These are phyloP conservation scores for Mucor mucedo DNA, from an alignment of 371 early-diverging fungal species.

Conservation along the genomic window DNA sequence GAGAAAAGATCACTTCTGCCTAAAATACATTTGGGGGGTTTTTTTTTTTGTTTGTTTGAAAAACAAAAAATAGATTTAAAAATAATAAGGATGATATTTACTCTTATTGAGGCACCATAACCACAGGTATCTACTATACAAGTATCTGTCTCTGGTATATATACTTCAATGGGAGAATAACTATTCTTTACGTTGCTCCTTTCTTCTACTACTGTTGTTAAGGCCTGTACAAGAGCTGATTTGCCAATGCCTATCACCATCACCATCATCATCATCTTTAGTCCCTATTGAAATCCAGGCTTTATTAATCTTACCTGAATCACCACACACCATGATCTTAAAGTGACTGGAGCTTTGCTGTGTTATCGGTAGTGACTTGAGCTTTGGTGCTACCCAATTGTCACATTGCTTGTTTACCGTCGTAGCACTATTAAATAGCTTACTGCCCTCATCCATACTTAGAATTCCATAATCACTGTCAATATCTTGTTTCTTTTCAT, in stretches of 20 bases:
- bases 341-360: conserved; percentile 32
- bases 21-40: conserved; percentile 32
- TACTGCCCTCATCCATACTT: conserved; percentile 36
- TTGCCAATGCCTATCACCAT: conserved; percentile 53
- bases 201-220: conserved; percentile 33
- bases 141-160: conserved; percentile 32
- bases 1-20: conserved; percentile 39
- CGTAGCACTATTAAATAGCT: not conserved
- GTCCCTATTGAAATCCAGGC: conserved; percentile 1
- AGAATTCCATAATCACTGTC: conserved; percentile 45
- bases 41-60: not conserved
- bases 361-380: conserved; percentile 5
- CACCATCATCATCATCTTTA: not conserved
- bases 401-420: not conserved
- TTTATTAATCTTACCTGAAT: conserved; percentile 48
- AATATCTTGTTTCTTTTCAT: not conserved
- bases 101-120: conserved; percentile 59
- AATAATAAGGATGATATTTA: conserved; percentile 31
- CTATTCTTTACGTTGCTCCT: conserved; percentile 10
- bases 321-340: conserved; percentile 61
- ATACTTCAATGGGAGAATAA: conserved; percentile 14
- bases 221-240: conserved; percentile 51
- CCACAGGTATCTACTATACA: conserved; percentile 66
- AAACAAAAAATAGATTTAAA: not conserved
- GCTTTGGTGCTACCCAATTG: conserved; percentile 12